Evolutionary conservation across 441 rosid species (phyloP), one percentile per base, ranked within the genome.

Genomic region (Pelargonium fulgidum): DNA sequence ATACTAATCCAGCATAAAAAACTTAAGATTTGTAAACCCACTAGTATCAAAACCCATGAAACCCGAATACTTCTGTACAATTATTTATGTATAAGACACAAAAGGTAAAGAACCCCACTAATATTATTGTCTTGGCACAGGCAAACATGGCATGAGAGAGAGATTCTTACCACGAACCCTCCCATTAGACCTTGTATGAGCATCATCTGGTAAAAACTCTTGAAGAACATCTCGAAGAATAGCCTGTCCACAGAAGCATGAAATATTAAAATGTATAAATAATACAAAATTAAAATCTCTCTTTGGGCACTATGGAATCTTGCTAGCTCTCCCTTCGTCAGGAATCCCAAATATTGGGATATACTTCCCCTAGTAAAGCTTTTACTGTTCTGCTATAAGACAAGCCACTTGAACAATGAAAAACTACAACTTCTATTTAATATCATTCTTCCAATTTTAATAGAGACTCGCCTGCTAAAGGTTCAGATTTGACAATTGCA

Each of bases 171-270:
- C 88, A 54, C 99, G 93, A 81, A 91, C 87, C 81, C 96, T 89
- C 68, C 99, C 96, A 63, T 76, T 93, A 77, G 83, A 88, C 80
- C 88, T 82, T 45, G 82, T 84, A 74, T 91, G 99, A 74, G 74
- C 83, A 84, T 93, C 97, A 73, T 84, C 88, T 9, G 97, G 99
- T 56, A 91, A 85, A 75, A 83, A 85, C 72, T 78, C 80, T 50
- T 87, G 84, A 72, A 93, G 87, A 59, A 89, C 78, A n/a, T 88
- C 89, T 70, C 86, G 84, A 11, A 89, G 97, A 66, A 93, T 86
- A 74, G 95, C 96, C 97, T 91, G 81, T 59, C 61, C 59, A 73
- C 68, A 67, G 78, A 6, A 24, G 62, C 65, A 59, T 33, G 59
- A 59, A 67, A 14, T 62, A 64, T 64, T 39, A 73, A 11, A 20